A percentile compares a stretch with the other conserved stretches of the same genome.
phyloP scores from a whole-genome alignment of 768 basidiomycete species.

The Tylopilus plumbeoviolaceoides region DNA sequence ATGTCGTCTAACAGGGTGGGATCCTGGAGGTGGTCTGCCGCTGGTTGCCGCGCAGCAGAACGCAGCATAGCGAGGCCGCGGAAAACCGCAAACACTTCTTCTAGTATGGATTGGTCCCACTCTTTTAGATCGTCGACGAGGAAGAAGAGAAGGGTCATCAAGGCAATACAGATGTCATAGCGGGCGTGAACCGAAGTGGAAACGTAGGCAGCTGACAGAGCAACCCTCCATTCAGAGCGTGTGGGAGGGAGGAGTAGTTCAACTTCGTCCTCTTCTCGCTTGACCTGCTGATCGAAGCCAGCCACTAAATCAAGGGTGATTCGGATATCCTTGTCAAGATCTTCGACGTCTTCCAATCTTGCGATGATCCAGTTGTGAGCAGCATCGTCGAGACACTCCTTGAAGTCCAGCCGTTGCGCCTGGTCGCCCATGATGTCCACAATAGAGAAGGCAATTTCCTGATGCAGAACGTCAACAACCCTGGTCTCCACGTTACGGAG shows the following conservation, averaged over 20 bases:
- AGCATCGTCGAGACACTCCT: conserved; percentile 55
- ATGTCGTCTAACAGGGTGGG: conserved; percentile 30
- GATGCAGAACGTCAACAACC: conserved; percentile 61
- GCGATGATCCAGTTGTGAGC: conserved; percentile 58
- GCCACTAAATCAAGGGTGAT: conserved; percentile 67
- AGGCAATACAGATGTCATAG: conserved; percentile 67
- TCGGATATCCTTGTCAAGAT: conserved; percentile 54
- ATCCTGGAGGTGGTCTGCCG: conserved; percentile 33
- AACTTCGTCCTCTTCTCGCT: conserved; percentile 71
- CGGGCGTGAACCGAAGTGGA: conserved; percentile 62
- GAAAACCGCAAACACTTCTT: conserved; percentile 76
- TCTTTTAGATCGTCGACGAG: conserved; percentile 56
- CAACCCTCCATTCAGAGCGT: conserved; percentile 58
- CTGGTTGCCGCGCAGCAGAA: conserved; percentile 55
- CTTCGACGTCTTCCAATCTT: conserved; percentile 51
- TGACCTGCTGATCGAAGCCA: conserved; percentile 64
- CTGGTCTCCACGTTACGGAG: conserved; percentile 56
- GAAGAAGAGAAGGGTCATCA: conserved; percentile 69
- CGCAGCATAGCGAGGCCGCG: conserved; percentile 74
- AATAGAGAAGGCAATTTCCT: conserved; percentile 76
- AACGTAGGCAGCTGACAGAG: conserved; percentile 60
- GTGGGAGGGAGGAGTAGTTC: conserved; percentile 49
- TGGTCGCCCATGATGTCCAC: conserved; percentile 71
- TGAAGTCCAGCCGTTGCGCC: conserved; percentile 48
- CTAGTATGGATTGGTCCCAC: conserved; percentile 63